Evolutionary conservation across 2,329 filamentous ascomycete species (phyloP).

Genomic region (Raffaelea albimanens): DNA sequence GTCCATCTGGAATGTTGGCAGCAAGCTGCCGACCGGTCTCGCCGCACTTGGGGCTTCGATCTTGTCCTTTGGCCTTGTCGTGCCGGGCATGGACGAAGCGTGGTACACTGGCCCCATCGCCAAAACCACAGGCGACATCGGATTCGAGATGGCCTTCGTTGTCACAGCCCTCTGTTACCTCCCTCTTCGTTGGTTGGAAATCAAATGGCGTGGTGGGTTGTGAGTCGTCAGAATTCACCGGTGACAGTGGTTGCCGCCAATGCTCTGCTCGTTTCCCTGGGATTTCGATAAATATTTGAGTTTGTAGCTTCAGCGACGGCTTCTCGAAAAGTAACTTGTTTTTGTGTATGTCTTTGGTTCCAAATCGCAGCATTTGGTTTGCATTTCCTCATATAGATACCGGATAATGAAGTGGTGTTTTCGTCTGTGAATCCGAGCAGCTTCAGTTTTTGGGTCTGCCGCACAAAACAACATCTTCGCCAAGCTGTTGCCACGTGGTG

Average conservation of each 20-base stretch:
- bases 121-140: conserved; percentile 51
- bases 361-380: no score
- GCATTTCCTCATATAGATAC: no score
- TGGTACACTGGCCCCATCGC: conserved; percentile 56
- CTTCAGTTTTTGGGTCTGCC: conserved; percentile 33
- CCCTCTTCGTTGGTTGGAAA: conserved; percentile 36
- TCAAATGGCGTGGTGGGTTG: conserved; percentile 17
- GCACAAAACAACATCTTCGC: conserved; percentile 75
- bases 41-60: conserved; percentile 37
- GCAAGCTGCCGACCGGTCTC: conserved; percentile 33
- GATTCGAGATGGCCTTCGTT: conserved; percentile 54
- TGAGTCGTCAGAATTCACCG: no score
- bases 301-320: neutral
- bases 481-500: conserved; percentile 68
- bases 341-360: no score
- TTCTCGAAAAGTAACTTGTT: neutral
- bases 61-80: conserved; percentile 39
- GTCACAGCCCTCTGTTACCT: conserved; percentile 37
- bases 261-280: no score
- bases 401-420: no score
- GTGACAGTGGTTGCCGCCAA: no score
- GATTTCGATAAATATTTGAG: neutral
- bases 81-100: conserved; percentile 50
- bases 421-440: no score
- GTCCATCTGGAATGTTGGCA: conserved; percentile 36